These are phyloP conservation scores for Mytilinidion resinicola DNA, from an alignment of 495 filamentous ascomycete species.

Conservation along the genomic window DNA sequence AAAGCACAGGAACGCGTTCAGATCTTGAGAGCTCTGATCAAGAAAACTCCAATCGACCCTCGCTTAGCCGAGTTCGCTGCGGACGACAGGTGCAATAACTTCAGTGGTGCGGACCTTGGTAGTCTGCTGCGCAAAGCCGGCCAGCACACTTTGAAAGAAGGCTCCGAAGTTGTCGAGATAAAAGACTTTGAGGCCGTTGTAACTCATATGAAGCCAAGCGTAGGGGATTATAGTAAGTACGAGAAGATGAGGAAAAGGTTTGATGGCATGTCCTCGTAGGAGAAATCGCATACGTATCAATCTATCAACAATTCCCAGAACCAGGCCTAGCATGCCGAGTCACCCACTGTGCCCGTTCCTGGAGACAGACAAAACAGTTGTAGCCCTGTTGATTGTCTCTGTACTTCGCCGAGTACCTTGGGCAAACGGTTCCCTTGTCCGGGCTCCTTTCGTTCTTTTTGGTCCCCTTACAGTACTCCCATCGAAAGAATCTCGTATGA, in stretches of 20 bases:
- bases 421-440: not conserved
- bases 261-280: not conserved
- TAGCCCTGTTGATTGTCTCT: slow-evolving; percentile 9
- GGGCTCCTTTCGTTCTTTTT: not conserved
- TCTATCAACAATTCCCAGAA: not conserved
- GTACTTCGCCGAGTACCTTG: not conserved
- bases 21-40: slow-evolving; percentile 72
- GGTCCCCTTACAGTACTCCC: slow-evolving; percentile 1
- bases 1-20: slow-evolving; percentile 71
- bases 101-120: slow-evolving; percentile 83
- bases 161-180: slow-evolving; percentile 26
- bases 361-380: slow-evolving; percentile 8
- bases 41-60: slow-evolving; percentile 51
- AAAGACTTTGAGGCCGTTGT: slow-evolving; percentile 74
- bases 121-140: slow-evolving; percentile 72
- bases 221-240: slow-evolving; percentile 69
- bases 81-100: slow-evolving; percentile 58
- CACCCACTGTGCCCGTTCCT: not conserved
- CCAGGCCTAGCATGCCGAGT: not conserved
- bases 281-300: not conserved
- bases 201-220: slow-evolving; percentile 67
- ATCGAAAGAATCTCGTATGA: slow-evolving; percentile 5
- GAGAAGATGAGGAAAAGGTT: slow-evolving; percentile 46
- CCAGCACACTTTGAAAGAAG: slow-evolving; percentile 63
- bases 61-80: slow-evolving; percentile 55